Evolutionary conservation across 352 stramenopile genomes (phyloP), one percentile per base, ranked within the genome.

Genomic region (Phytophthora ramorum): DNA sequence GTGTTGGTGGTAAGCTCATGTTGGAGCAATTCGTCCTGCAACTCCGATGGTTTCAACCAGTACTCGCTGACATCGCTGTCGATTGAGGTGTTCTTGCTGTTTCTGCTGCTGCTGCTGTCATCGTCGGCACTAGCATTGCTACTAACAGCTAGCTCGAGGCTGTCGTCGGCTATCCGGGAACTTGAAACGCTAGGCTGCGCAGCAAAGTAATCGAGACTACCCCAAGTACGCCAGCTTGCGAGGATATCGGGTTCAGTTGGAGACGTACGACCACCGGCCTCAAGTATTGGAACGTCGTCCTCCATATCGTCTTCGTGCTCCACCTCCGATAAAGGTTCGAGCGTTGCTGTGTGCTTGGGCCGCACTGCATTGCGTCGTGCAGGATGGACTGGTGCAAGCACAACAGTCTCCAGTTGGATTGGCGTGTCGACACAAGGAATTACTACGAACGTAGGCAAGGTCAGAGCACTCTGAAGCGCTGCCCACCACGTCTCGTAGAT

Each of bases 141-240:
- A 9, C 44, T 22, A 14, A 16, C 20, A n/a, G 17, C 22, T 20
- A 3, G 19, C 24, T 38, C 28, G 1, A 9, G 19, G 20, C 14
- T 28, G 17, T 44, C 32, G 20, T 45, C 28, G 8, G 14, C 24
- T 22, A 58, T 46, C 22, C 61, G 17, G 16, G 52, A 8, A 34
- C 9, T 50, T 26, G 50, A 34, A 2, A 44, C 35, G 58, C 37
- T 70, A 17, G 43, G 30, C 32, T 56, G 53, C 3, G 53, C 54
- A 32, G 64, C 58, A 35, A 71, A 71, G 32, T 67, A 66, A 22
- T 71, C 64, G 7, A 73, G 51, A 55, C 58, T 76, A 22, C 24
- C 52, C 63, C 64, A 76, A 20, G 69, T 76, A n/a, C 52, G 45
- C 69, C 69, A 76, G 49, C 69, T 76, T 24, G 58, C 63, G 17